Conservation (phyloP, 345 rosid genomes). For the Turnera subulata region DNA sequence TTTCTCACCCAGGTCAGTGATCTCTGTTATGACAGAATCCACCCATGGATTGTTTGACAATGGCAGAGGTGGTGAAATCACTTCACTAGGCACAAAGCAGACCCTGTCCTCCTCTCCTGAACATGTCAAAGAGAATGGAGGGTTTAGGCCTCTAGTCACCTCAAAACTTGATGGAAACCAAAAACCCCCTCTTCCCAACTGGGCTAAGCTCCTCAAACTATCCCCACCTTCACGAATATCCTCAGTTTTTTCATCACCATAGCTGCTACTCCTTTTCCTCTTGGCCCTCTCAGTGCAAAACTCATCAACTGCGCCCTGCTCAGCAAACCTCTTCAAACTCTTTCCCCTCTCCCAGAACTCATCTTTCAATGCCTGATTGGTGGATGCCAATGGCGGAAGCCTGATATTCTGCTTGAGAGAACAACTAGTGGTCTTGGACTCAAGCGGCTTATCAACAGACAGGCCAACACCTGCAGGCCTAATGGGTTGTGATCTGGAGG, state of each 20-base stretch:
- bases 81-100: slow-evolving; percentile 65
- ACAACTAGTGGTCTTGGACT: slow-evolving; percentile 52
- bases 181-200: slow-evolving; percentile 42
- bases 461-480: slow-evolving; percentile 64
- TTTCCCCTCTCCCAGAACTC: slow-evolving; percentile 69
- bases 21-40: slow-evolving; percentile 64
- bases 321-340: slow-evolving; percentile 83
- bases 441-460: slow-evolving; percentile 63
- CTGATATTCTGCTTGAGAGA: slow-evolving; percentile 79
- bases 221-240: slow-evolving; percentile 37
- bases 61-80: slow-evolving; percentile 61
- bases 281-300: slow-evolving; percentile 58
- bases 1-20: slow-evolving; percentile 65
- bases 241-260: slow-evolving; percentile 20
- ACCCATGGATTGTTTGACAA: slow-evolving; percentile 71
- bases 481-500: slow-evolving; percentile 57
- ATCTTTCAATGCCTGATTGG: slow-evolving; percentile 40
- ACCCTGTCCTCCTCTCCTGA: slow-evolving; percentile 68
- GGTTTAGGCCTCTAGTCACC: slow-evolving; percentile 29
- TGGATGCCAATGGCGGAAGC: slow-evolving; percentile 85
- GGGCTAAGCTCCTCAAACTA: slow-evolving; percentile 42
- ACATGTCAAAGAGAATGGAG: slow-evolving; percentile 69
- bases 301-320: slow-evolving; percentile 52
- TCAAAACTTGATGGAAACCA: slow-evolving; percentile 71
- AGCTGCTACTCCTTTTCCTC: slow-evolving; percentile 50